Evolutionary conservation across 495 filamentous ascomycete species (phyloP), one percentile per base, ranked within the genome.

Genomic region (Aspergillus leporis): DNA sequence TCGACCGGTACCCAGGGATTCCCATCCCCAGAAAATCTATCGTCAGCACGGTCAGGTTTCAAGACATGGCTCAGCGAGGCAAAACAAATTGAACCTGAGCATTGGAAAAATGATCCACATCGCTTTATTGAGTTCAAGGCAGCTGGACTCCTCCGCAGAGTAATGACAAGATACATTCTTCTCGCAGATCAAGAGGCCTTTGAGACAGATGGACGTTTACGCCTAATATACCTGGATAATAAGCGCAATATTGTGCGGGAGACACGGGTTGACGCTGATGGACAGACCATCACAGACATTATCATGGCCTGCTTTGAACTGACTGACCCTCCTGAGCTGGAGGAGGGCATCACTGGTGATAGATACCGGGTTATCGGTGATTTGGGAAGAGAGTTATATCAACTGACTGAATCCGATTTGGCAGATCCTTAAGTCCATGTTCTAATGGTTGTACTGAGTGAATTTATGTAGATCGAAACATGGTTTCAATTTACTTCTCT

Each of bases 161-260:
- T 28, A 16, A 25, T 8, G 23, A 51, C n/a, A 28, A 34, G 49
- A n/a, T 54, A 54, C 23, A 40, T 59, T 18, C 12, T 48, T 12
- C 31, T 59, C 22, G 57, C 40, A 50, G 57, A 59, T 45, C 22
- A 54, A 21, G 50, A 53, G 51, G 31, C 57, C 41, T 59, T 59
- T 36, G 40, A 47, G 13, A 59, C 57, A 31, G 56, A 59, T 18
- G 10, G 34, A 16, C 23, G 43, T 9, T 38, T 53, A 40, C 45
- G 45, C 16, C n/a, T 59, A 13, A 23, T 32, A 3, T 59, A 53
- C 34, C 12, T 59, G 7, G 50, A 59, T 53, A 21, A 8, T 13
- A 25, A 59, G n/a, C 6, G 30, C 9, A 38, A 47, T 31, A 46
- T 49, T 28, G 34, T 36, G 2, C 34, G 13, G 34, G 34, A 36